A percentile compares a stretch with the other conserved stretches of the same genome.
Evolutionary conservation across 208 protist species (phyloP).

Genomic region (Porcisia deanei): DNA sequence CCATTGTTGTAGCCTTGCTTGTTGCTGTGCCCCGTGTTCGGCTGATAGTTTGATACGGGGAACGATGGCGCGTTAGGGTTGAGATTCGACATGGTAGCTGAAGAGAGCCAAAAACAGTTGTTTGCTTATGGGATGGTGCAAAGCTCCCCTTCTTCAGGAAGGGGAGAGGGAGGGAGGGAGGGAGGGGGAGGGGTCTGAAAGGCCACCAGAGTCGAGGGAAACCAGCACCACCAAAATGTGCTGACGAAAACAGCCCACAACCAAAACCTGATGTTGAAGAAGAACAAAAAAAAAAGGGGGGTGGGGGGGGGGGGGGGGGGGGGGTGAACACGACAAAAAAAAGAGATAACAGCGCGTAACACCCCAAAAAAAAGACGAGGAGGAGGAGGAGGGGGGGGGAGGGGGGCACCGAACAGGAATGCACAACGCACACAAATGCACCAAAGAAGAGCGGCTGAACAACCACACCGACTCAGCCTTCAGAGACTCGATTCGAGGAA

Average conservation of each 20-base stretch:
- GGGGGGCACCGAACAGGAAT: neutral
- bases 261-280: neutral
- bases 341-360: neutral
- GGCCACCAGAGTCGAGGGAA: neutral
- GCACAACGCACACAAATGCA: neutral
- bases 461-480: neutral
- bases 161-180: neutral
- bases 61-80: conserved; percentile 34
- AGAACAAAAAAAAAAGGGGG: too few relatives aligned
- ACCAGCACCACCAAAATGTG: neutral
- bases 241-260: neutral
- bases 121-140: neutral
- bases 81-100: conserved; percentile 27
- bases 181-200: too few relatives aligned
- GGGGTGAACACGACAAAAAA: neutral
- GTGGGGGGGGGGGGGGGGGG: too few relatives aligned
- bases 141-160: neutral
- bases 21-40: conserved; percentile 4
- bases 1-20: conserved; percentile 23
- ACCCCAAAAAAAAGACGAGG: neutral
- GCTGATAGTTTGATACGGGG: conserved; percentile 10
- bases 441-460: neutral
- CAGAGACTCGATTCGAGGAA: neutral
- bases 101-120: conserved; percentile 3
- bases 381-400: neutral